Base-by-base conservation (phyloP, 1,284 basidiomycete genomes). In the Irpex rosettiformis region DNA sequence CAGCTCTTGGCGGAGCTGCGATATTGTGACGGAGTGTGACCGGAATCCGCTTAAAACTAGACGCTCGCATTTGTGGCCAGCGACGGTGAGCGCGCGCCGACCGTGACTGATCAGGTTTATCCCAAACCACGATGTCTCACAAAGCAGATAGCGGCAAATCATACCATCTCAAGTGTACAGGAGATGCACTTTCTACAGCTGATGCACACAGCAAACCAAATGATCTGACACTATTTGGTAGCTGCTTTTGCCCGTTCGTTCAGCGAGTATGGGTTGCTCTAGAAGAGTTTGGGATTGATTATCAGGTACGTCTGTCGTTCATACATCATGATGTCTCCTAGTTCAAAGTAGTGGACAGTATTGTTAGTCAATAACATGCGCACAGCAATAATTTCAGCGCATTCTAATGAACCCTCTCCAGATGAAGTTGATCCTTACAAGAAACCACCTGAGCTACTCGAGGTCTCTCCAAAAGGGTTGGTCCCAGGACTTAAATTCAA, bases 401-500 rank as follows among this genome's bases (percentile, higher is more conserved):
- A 30, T 24, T 24, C 21, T 55, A 24, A 29, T 53, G 16, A 45
- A 37, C 21, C 25, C 18, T 53, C 11, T 22, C 40, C 55, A 89
- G 88, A 84, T 65, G 89, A 92, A 71, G 88, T 92, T 27, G 89
- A 93, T 70, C 89, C 89, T 1, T 92, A 93, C 76, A 83, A 85
- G 73, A 93, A 93, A 66, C 89, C 91, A 0, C 72, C 82, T 54
- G 88, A 89, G 33, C 78, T 93, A n/a, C 75, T 93, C 10, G 85
- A 90, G 54, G 78, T 91, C 16, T 91, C 89, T 21, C 88, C 89
- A 0, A 91, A 89, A 67, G 90, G 91, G 0, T 78, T 93, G 1
- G 89, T 93, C 1, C 90, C 91, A 0, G 89, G 81, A 0, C 68
- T 93, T 37, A 81, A 79, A 65, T 72, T 92, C 55, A 75, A 83